Conservation (phyloP, 345 rosid genomes). For the Salix koriyanagi region DNA sequence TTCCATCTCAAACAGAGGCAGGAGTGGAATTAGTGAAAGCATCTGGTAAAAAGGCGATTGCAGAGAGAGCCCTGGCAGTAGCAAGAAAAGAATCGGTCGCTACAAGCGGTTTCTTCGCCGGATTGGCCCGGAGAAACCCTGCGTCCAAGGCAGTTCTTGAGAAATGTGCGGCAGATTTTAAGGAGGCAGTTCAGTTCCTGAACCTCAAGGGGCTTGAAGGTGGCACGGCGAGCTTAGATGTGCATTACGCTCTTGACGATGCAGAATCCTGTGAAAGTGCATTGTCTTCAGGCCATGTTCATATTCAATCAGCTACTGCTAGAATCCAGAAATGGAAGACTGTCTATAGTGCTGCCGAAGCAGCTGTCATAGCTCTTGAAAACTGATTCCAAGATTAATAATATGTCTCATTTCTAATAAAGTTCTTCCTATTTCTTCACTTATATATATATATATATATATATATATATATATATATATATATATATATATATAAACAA, state of each 20-base stretch:
- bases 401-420: neutral
- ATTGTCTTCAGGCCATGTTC: neutral
- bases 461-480: too few relatives aligned
- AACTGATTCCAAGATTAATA: neutral
- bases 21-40: neutral
- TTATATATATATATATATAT: too few relatives aligned
- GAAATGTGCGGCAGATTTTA: neutral
- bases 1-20: conserved; percentile 3
- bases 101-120: neutral
- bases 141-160: neutral
- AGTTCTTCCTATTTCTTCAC: neutral
- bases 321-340: conserved; percentile 11
- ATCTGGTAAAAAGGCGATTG: neutral
- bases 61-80: neutral
- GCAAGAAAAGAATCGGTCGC: neutral
- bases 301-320: neutral
- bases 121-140: neutral
- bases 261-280: conserved; percentile 2
- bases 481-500: too few relatives aligned
- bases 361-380: conserved; percentile 3
- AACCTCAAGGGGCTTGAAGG: conserved; percentile 5
- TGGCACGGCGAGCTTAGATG: conserved; percentile 18
- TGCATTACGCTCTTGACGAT: conserved; percentile 22
- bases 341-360: neutral
- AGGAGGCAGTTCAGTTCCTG: neutral